A percentile compares a stretch with the other conserved stretches of the same genome.
Conservation (phyloP, 2,329 filamentous ascomycete species). For the Karstenula rhodostoma region DNA sequence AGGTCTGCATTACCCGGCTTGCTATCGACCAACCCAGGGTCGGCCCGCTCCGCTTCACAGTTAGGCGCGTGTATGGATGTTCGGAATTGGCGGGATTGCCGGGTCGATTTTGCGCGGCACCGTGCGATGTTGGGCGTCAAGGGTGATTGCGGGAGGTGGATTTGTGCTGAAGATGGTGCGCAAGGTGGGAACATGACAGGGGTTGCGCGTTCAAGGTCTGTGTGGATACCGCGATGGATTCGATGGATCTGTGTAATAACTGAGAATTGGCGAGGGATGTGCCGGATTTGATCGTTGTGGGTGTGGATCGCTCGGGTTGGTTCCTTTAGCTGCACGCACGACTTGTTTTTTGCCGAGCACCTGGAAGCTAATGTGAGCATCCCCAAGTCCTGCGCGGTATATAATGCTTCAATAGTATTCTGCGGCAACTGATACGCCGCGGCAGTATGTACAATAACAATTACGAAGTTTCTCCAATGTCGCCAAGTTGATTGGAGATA, state of each 20-base stretch:
- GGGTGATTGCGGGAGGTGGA: no score
- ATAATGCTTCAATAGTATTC: neutral
- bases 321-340: neutral
- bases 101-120: neutral
- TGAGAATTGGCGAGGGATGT: neutral
- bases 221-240: neutral
- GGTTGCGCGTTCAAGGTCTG: slow-evolving; percentile 1
- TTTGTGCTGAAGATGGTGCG: neutral
- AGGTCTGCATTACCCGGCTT: neutral
- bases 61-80: neutral
- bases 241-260: neutral
- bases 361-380: neutral
- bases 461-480: neutral
- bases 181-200: neutral
- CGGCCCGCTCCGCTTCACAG: slow-evolving; percentile 1
- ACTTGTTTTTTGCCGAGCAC: neutral
- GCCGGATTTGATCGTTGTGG: neutral
- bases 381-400: neutral
- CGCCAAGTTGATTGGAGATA: neutral
- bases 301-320: neutral
- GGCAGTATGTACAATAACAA: neutral
- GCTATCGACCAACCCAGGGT: neutral
- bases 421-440: neutral
- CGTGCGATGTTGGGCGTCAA: neutral
- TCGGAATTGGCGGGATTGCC: neutral